A percentile compares a stretch with the other conserved stretches of the same genome.
These are phyloP conservation scores for Phytophthora multivora DNA, from an alignment of 352 stramenopile species.

Conservation along the genomic window DNA sequence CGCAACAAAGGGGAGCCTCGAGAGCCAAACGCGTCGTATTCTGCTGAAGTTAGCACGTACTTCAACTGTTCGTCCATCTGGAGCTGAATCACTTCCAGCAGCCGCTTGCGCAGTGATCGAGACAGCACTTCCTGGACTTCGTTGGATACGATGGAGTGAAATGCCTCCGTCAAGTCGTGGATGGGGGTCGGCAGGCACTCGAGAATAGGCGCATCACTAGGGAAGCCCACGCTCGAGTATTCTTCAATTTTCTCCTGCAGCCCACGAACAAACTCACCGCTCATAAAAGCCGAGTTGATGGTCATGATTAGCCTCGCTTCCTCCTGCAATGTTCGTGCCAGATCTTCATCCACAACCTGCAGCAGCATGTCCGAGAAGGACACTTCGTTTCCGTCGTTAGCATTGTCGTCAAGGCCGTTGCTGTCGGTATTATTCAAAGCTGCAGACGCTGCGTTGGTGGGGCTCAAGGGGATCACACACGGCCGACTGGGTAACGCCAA, in stretches of 20 bases:
- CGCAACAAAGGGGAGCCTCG: conserved; percentile 69
- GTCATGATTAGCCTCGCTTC: conserved; percentile 87
- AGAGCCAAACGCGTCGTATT: conserved; percentile 70
- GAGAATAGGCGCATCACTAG: conserved; percentile 56
- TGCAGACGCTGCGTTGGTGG: conserved; percentile 15
- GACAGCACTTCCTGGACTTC: conserved; percentile 73
- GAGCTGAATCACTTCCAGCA: conserved; percentile 48
- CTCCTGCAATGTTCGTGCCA: conserved; percentile 60
- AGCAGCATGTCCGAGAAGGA: conserved; percentile 85
- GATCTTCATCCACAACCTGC: conserved; percentile 78
- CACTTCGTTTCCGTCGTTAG: conserved; percentile 38
- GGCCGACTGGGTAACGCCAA: conserved; percentile 63
- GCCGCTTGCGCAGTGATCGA: conserved; percentile 46
- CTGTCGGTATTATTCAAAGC: background rate
- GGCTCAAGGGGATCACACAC: conserved; percentile 58
- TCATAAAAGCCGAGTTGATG: conserved; percentile 88
- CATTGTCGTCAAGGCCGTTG: conserved; percentile 10
- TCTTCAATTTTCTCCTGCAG: conserved; percentile 68
- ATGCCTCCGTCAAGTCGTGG: conserved; percentile 67
- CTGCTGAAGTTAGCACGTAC: conserved; percentile 66
- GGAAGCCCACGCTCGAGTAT: conserved; percentile 52
- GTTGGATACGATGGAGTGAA: conserved; percentile 73
- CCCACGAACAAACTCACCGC: conserved; percentile 68
- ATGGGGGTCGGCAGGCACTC: conserved; percentile 80
- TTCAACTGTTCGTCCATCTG: conserved; percentile 56